These are phyloP conservation scores for Aspergillus novoparasiticus DNA, from an alignment of 2,329 filamentous ascomycete species.

Conservation along the genomic window DNA sequence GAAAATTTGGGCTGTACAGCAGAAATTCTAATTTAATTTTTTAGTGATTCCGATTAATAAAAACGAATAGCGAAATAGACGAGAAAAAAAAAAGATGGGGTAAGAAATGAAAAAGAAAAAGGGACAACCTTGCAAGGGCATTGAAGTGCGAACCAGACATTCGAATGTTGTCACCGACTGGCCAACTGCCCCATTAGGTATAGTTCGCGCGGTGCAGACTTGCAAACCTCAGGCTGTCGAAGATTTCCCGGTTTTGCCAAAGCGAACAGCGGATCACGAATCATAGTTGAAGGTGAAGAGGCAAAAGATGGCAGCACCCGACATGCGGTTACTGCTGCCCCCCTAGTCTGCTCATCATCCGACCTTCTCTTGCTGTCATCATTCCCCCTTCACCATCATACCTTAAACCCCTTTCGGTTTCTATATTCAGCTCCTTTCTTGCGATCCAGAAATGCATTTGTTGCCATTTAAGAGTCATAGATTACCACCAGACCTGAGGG, in stretches of 20 bases:
- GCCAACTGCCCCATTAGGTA: background rate
- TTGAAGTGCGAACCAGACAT: background rate
- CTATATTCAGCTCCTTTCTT: background rate
- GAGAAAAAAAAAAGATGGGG: too few species aligned
- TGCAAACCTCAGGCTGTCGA: background rate
- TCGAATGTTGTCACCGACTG: background rate
- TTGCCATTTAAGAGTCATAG: background rate
- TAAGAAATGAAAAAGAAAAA: background rate
- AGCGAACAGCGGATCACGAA: slow-evolving; percentile 1
- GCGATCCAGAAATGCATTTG: background rate
- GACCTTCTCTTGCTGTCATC: slow-evolving; percentile 2
- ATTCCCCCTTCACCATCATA: background rate
- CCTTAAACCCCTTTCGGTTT: background rate
- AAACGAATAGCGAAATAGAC: too few species aligned
- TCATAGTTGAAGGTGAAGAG: background rate
- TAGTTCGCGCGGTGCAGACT: background rate
- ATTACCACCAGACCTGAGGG: background rate
- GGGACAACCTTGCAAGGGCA: background rate
- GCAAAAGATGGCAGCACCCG: slow-evolving; percentile 1
- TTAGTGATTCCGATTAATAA: too few species aligned
- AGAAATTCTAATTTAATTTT: background rate
- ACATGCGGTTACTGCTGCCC: background rate
- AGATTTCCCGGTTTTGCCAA: slow-evolving; percentile 3
- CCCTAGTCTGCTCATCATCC: slow-evolving; percentile 1
- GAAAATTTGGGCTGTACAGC: background rate